A percentile compares a stretch with the other conserved stretches of the same genome.
Conservation (phyloP, 2,329 filamentous ascomycete species). For the Epicoccum nigrum region DNA sequence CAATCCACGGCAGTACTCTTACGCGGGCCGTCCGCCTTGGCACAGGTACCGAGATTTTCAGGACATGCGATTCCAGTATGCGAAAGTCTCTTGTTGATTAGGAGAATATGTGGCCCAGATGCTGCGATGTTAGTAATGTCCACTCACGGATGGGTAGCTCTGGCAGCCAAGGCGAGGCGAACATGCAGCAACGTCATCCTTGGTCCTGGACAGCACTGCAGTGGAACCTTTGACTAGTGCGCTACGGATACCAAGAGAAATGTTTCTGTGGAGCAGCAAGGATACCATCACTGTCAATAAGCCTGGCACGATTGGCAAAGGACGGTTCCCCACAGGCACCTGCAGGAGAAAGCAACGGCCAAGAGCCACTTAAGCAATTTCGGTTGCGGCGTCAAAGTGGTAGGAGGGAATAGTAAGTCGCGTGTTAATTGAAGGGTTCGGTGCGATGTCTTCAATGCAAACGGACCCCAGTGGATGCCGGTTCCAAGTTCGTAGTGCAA, state of each 20-base stretch:
- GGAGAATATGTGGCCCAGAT: slow-evolving; percentile 28
- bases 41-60: slow-evolving; percentile 10
- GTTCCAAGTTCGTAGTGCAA: slow-evolving; percentile 4
- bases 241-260: slow-evolving; percentile 4
- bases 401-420: background rate
- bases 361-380: slow-evolving; percentile 10
- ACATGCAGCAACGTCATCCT: slow-evolving; percentile 13
- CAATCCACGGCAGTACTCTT: slow-evolving; percentile 10
- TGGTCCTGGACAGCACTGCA: slow-evolving; percentile 15
- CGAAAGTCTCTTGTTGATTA: slow-evolving; percentile 24
- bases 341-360: slow-evolving; percentile 8
- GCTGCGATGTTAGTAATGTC: slow-evolving; percentile 33
- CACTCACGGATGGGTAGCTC: background rate
- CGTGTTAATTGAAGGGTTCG: slow-evolving; percentile 3
- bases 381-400: background rate
- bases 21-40: slow-evolving; percentile 26
- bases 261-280: slow-evolving; percentile 11
- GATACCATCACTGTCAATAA: slow-evolving; percentile 8
- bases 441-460: slow-evolving; percentile 1
- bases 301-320: slow-evolving; percentile 7
- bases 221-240: slow-evolving; percentile 8
- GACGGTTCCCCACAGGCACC: slow-evolving; percentile 2
- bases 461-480: background rate
- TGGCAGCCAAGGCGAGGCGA: slow-evolving; percentile 22
- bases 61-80: slow-evolving; percentile 17